A percentile compares a stretch with the other conserved stretches of the same genome.
Conservation (phyloP, 225 moss, liverwort and hornwort species). For the Antitrichia curtipendula region DNA sequence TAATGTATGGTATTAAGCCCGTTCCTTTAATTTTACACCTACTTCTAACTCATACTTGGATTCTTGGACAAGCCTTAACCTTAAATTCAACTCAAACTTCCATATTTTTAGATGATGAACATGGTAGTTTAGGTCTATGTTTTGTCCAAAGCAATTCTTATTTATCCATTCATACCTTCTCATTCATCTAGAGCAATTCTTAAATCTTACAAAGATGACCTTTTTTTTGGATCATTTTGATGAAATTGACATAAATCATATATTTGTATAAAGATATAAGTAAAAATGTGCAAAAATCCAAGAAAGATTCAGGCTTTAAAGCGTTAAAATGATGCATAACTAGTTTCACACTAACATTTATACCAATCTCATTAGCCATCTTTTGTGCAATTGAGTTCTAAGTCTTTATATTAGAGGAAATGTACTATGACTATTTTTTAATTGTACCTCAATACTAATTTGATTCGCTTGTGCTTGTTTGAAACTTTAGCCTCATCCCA, state of each 20-base stretch:
- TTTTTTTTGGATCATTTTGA: not conserved
- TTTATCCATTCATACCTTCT: not conserved
- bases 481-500: too few species aligned
- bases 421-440: too few species aligned
- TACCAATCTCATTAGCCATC: too few species aligned
- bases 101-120: not conserved
- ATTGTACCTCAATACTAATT: too few species aligned
- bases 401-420: too few species aligned
- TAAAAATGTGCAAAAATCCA: not conserved
- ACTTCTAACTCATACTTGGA: not conserved
- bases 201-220: not conserved
- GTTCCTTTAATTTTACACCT: accelerated
- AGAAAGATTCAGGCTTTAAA: not conserved
- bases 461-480: too few species aligned
- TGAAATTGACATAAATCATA: not conserved
- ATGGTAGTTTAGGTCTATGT: not conserved
- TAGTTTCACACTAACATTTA: too few species aligned
- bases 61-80: not conserved
- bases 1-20: too few species aligned
- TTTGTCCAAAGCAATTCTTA: not conserved
- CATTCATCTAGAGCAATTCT: not conserved
- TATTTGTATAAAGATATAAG: not conserved
- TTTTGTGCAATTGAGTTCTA: accelerated
- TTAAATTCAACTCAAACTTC: not conserved
- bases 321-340: too few species aligned